phyloP scores from a whole-genome alignment of 2,329 filamentous ascomycete species.

The Pyrenophora tritici-repentis region DNA sequence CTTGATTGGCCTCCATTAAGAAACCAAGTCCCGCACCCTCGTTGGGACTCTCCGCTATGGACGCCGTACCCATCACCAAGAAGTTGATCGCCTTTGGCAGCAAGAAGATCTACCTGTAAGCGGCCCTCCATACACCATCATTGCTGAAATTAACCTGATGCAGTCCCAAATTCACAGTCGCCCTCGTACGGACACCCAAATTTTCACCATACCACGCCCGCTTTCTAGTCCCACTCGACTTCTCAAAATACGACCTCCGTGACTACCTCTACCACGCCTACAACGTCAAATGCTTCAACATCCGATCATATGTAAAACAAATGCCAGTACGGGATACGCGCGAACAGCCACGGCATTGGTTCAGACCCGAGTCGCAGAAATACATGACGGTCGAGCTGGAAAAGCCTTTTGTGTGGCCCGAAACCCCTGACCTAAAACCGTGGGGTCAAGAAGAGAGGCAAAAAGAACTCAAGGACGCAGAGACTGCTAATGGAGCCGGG shows the following conservation, averaged over 20 bases:
- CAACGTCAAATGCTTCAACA: constrained; percentile 67
- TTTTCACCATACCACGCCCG: constrained; percentile 80
- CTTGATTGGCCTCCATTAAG: not conserved
- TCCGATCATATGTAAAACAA: constrained; percentile 81
- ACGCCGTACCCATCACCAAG: constrained; percentile 38
- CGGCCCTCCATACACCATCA: not conserved
- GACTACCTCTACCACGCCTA: constrained; percentile 93
- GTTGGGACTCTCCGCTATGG: constrained; percentile 23
- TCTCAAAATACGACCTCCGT: constrained; percentile 95
- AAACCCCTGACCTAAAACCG: constrained; percentile 59
- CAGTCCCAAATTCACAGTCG: constrained; percentile 82
- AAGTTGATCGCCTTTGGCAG: constrained; percentile 46
- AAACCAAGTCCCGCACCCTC: not conserved
- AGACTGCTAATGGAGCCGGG: constrained; percentile 9
- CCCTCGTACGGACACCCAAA: constrained; percentile 73
- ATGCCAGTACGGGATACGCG: constrained; percentile 63
- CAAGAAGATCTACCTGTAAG: constrained; percentile 57
- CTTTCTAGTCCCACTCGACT: constrained; percentile 87
- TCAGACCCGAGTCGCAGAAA: constrained; percentile 76
- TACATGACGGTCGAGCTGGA: constrained; percentile 93
- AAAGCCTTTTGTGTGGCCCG: constrained; percentile 87
- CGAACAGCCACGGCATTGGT: constrained; percentile 61
- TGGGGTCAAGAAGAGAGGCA: constrained; percentile 52
- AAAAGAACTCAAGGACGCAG: constrained; percentile 36
- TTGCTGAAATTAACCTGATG: constrained; percentile 9